Evolutionary conservation across 2,329 filamentous ascomycete genomes (phyloP), one percentile per base, ranked within the genome.

Genomic region (Botryotinia narcissicola): DNA sequence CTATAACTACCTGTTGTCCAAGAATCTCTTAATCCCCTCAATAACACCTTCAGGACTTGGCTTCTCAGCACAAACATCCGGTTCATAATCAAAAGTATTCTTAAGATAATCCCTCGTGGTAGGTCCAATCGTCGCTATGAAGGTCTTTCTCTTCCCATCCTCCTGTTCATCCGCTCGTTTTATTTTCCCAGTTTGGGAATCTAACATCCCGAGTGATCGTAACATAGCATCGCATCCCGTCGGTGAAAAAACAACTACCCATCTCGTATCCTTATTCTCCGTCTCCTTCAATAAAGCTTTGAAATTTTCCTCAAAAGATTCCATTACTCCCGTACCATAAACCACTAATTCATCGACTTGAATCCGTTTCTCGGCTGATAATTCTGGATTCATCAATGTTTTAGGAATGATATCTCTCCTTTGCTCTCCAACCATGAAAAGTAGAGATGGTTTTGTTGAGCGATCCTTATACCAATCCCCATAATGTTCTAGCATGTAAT

Each of bases 361-460:
- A 35, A 96, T 92, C 67, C 88, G 85, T 70, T 82, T 82, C 22
- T 84, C 80, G 0, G 80, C 76, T 0, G 86, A 82, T 14, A 94
- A 82, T 0, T 80, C 78, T 0, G 84, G 80, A 57, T 88, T 87
- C 85, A 90, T 92, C 54, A 98, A 84, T 1, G 89, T 93, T 78
- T 88, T 93, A 1, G 96, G 95, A 76, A 99, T 97, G 76, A 97
- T 90, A 81, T 98, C 96, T 62, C 96, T 86, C 72, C 94, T 88
- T 80, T 95, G 93, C 81, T 98, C 95, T 32, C 96, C 96, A 0
- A 97, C 94, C 22, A 97, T 87, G 81, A 98, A 99, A 1, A 98
- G 84, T 8, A 98, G 82, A 0, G 92, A 87, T 0, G 87, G 90
- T 78, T 89, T 89, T 22, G 77, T 44, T 22, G 73, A 37, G 68